phyloP scores from a whole-genome alignment of 73 alveolate species.

The Durusdinium trenchii region DNA sequence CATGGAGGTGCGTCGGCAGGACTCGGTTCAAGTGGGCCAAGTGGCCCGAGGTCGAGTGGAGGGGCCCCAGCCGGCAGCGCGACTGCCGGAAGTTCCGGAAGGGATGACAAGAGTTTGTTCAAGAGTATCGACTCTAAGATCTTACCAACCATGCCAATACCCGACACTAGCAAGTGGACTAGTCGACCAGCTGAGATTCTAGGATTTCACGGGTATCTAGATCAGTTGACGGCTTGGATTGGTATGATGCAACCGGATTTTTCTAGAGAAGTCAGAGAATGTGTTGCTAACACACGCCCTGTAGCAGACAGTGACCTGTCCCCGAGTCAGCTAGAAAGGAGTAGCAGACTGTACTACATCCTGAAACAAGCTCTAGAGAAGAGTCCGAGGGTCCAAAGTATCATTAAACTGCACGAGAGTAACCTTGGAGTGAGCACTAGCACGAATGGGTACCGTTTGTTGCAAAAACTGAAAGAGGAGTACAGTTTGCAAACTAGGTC shows the following conservation, averaged over 20 bases:
- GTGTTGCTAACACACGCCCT: not conserved
- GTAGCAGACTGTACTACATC: not conserved
- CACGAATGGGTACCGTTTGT: not conserved
- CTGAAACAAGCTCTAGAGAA: not conserved
- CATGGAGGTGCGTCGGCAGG: not conserved
- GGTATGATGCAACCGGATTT: not conserved
- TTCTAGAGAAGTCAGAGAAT: not conserved
- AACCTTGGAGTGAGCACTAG: not conserved
- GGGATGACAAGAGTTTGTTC: too few species aligned
- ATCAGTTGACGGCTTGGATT: not conserved
- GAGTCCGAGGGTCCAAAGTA: not conserved
- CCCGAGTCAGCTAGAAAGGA: too few species aligned
- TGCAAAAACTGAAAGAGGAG: not conserved
- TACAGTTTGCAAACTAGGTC: not conserved
- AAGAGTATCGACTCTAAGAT: not conserved
- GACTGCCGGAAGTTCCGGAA: too few species aligned
- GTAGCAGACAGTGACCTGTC: too few species aligned
- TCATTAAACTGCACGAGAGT: not conserved
- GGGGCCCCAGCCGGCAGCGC: not conserved
- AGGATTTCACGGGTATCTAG: not conserved
- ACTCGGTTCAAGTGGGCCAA: not conserved
- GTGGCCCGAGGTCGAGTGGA: not conserved
- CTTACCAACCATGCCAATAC: not conserved
- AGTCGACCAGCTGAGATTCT: not conserved
- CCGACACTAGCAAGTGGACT: not conserved